Evolutionary conservation across 192 early-diverging fungal species (phyloP).

Genomic region (Jimgerdemannia lactiflua): DNA sequence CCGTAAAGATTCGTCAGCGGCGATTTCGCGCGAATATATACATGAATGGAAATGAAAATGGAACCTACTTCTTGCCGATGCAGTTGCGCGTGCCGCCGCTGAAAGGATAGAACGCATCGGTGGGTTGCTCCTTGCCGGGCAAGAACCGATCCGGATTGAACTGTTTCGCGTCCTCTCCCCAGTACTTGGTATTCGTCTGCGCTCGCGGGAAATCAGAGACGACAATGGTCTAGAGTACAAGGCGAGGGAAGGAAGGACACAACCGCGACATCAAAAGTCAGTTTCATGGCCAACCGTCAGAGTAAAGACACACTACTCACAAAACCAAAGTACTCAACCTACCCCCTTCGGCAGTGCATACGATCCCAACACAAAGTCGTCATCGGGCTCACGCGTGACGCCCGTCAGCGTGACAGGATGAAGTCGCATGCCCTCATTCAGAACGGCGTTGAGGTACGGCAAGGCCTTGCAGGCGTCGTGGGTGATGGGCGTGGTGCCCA

Average conservation of each 20-base stretch:
- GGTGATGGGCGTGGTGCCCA: not conserved
- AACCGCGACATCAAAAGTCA: too few relatives aligned
- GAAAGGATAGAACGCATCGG: conserved; percentile 2
- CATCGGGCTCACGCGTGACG: conserved; percentile 27
- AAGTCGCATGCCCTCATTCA: conserved; percentile 50
- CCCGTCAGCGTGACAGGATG: conserved; percentile 36
- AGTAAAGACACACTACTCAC: not conserved
- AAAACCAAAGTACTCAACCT: not conserved
- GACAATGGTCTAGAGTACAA: not conserved
- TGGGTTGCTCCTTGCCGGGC: not conserved
- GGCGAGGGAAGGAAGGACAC: not conserved
- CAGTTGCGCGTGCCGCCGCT: not conserved
- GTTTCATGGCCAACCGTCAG: not conserved
- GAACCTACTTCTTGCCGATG: not conserved
- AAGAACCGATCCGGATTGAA: conserved; percentile 49
- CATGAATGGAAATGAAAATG: not conserved
- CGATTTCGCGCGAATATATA: not conserved
- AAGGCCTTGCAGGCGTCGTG: conserved; percentile 41
- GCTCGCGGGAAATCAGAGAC: not conserved
- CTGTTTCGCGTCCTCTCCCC: conserved; percentile 49
- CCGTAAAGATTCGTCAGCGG: too few relatives aligned
- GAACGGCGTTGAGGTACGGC: conserved; percentile 46
- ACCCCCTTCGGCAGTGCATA: conserved; percentile 41
- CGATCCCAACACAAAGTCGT: conserved; percentile 41
- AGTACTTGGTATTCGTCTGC: conserved; percentile 23